Evolutionary conservation across 371 early-diverging fungal genomes (phyloP).

Genomic region (Zopfochytrium polystomum): DNA sequence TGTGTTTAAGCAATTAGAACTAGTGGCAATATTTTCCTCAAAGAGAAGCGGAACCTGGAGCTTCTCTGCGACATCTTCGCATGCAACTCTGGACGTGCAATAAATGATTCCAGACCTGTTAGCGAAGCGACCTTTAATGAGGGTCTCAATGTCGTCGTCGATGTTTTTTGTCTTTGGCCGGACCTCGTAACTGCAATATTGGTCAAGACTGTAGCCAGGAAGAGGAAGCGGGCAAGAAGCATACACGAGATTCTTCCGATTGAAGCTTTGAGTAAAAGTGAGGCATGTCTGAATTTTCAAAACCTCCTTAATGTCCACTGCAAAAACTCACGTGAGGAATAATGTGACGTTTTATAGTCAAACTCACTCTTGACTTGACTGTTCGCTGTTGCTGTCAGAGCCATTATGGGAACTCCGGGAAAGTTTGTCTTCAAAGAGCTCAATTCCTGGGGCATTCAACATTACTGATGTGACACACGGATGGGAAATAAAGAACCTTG

Average conservation of each 20-base stretch:
- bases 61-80: slow-evolving; percentile 83
- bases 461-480: slow-evolving; percentile 27
- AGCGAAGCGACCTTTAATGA: slow-evolving; percentile 69
- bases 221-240: background rate
- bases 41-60: slow-evolving; percentile 30
- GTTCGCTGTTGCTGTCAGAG: slow-evolving; percentile 98
- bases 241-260: slow-evolving; percentile 71
- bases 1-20: background rate
- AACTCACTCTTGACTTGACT: slow-evolving; percentile 74
- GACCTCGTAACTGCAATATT: slow-evolving; percentile 68
- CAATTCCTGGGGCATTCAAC: slow-evolving; percentile 54
- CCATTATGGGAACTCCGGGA: slow-evolving; percentile 91
- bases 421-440: slow-evolving; percentile 62
- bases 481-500: slow-evolving; percentile 29
- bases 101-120: slow-evolving; percentile 96
- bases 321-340: slow-evolving; percentile 40
- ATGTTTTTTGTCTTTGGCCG: slow-evolving; percentile 52
- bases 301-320: slow-evolving; percentile 45
- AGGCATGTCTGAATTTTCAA: slow-evolving; percentile 68
- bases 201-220: slow-evolving; percentile 13
- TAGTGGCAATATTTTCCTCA: background rate
- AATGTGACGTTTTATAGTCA: slow-evolving; percentile 5
- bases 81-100: slow-evolving; percentile 80
- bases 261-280: slow-evolving; percentile 83
- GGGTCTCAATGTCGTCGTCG: slow-evolving; percentile 71